Evolutionary conservation across 352 stramenopile species (phyloP), one percentile per base, ranked within the genome.

Genomic region (Globisporangium acanthophoron): DNA sequence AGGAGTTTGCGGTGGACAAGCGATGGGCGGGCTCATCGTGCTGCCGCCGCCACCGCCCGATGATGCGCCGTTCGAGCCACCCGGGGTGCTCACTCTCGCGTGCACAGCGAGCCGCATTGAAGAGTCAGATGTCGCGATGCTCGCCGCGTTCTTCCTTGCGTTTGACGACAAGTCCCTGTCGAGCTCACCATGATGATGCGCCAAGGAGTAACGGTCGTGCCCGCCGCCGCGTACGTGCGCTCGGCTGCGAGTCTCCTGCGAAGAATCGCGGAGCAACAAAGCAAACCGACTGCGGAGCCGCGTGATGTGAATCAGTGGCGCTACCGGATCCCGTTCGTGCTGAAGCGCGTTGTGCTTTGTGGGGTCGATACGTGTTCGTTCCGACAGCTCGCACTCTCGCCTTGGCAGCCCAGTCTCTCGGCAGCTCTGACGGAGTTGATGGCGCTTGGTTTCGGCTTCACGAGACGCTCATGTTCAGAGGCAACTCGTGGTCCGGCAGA

Each of bases 81-180:
- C 43, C 20, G 3, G 20, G 3, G 9, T 16, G 2, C 41, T 48
- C 35, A 6, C 8, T 35, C 15, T 56, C 12, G 21, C 8, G 35
- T 41, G 20, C 33, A 31, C 24, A 7, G n/a, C 24, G 2, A 12
- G 5, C 1, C 3, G 29, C 15, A 13, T 54, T 6, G 2, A 21
- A 9, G 49, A 33, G 31, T 40, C 49, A 18, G 52, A 57, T 18
- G 52, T 41, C 21, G 40, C 44, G 27, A 45, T 57, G 52, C 31
- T 39, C 40, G 18, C 4, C 13, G 37, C 40, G 52, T 48, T 56
- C 51, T 48, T 35, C 51, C 33, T 37, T 11, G 33, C 33, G 33
- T 37, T 37, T 21, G 51, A 57, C 52, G 39, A 37, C 13, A 16
- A 5, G 3, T 50, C 33, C 33, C 33, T 5, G 27, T 40, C 13